Conservation (phyloP, 2,329 filamentous ascomycete genomes). For the Penicillium sp. region DNA sequence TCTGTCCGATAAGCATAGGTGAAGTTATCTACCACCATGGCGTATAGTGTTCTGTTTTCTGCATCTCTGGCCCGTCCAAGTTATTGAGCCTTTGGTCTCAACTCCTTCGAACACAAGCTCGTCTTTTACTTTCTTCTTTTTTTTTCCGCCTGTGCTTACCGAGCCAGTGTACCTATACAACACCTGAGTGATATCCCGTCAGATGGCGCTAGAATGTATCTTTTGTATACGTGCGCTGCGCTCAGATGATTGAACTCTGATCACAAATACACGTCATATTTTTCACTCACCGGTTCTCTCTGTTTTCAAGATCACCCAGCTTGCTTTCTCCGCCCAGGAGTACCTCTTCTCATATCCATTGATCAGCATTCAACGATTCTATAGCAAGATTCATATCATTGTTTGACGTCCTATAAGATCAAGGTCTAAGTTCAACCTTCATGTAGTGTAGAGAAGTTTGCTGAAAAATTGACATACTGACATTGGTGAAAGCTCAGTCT, state of each 20-base stretch:
- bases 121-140: neutral
- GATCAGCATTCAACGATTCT: neutral
- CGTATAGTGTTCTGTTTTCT: constrained; percentile 19
- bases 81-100: neutral
- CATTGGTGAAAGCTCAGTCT: neutral
- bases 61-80: constrained; percentile 9
- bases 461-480: neutral
- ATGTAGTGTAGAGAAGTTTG: neutral
- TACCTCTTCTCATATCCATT: neutral
- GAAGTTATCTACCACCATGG: constrained; percentile 18
- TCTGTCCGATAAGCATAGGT: constrained; percentile 24
- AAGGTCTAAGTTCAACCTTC: neutral
- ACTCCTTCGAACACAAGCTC: neutral
- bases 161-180: neutral
- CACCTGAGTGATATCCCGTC: neutral
- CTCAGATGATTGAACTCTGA: neutral
- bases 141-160: neutral
- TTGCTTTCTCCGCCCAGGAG: neutral
- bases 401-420: neutral
- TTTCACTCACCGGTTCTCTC: neutral
- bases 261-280: neutral
- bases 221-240: neutral
- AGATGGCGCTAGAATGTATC: neutral
- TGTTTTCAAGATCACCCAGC: neutral
- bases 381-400: neutral